These are phyloP conservation scores for Globisporangium emineosum DNA, from an alignment of 352 stramenopile genomes.

Conservation along the genomic window DNA sequence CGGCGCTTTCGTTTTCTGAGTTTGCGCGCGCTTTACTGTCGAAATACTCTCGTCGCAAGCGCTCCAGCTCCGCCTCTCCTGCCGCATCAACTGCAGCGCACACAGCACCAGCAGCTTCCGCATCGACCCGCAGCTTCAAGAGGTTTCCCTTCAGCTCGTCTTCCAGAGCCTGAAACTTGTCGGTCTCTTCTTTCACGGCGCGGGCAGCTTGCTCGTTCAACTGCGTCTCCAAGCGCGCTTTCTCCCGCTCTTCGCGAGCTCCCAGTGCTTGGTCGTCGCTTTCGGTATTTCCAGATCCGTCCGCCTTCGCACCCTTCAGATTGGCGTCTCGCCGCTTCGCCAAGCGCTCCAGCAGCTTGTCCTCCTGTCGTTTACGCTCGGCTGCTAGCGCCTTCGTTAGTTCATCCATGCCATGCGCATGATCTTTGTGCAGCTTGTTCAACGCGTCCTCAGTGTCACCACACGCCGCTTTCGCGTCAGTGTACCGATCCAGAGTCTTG, in stretches of 20 bases:
- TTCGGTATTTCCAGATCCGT: conserved; percentile 7
- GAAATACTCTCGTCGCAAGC: conserved; percentile 26
- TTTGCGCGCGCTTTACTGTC: conserved; percentile 10
- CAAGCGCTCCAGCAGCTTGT: conserved; percentile 32
- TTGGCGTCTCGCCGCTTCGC: conserved; percentile 15
- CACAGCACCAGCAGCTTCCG: conserved; percentile 25
- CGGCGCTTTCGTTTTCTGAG: conserved; percentile 20
- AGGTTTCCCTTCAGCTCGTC: background rate
- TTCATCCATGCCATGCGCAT: conserved; percentile 20
- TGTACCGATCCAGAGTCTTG: background rate
- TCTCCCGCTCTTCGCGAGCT: conserved; percentile 23
- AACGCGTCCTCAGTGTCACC: conserved; percentile 17
- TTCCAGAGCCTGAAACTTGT: conserved; percentile 18
- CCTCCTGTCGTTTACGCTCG: conserved; percentile 32
- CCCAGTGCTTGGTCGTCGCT: conserved; percentile 14
- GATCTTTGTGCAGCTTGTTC: conserved; percentile 19
- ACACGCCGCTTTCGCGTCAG: background rate
- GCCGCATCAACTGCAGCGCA: conserved; percentile 24
- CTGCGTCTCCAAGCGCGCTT: conserved; percentile 18
- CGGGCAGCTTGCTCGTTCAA: conserved; percentile 22
- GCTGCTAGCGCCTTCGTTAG: conserved; percentile 22
- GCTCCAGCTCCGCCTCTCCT: conserved; percentile 26
- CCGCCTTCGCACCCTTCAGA: conserved; percentile 6
- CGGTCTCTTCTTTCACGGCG: conserved; percentile 19
- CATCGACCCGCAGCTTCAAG: conserved; percentile 6